A percentile compares a stretch with the other conserved stretches of the same genome.
phyloP scores from a whole-genome alignment of 2,329 filamentous ascomycete genomes.

The Xylariaceae sp. region DNA sequence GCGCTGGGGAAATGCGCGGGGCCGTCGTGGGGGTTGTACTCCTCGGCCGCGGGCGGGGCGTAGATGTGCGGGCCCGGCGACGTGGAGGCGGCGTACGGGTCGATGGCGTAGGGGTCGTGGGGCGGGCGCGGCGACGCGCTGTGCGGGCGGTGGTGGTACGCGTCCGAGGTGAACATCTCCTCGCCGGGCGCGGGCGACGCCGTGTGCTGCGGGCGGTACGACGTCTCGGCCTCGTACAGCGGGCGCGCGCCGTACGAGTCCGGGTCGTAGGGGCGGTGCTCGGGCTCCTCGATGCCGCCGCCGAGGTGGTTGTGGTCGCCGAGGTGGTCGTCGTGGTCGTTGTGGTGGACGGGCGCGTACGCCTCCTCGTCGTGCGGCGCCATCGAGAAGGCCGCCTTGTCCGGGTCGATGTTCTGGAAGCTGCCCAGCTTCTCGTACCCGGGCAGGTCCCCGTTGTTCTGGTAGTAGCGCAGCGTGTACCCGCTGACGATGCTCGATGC shows the following conservation, averaged over 20 bases:
- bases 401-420: slow-evolving; percentile 53
- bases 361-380: slow-evolving; percentile 59
- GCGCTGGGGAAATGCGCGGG: slow-evolving; percentile 49
- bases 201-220: slow-evolving; percentile 36
- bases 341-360: slow-evolving; percentile 53
- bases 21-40: slow-evolving; percentile 37
- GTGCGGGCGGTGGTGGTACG: slow-evolving; percentile 37
- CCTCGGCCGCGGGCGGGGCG: slow-evolving; percentile 32
- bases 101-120: slow-evolving; percentile 20
- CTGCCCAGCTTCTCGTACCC: slow-evolving; percentile 47
- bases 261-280: slow-evolving; percentile 24
- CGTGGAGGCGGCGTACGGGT: slow-evolving; percentile 19
- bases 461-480: slow-evolving; percentile 55
- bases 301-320: no score
- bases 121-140: slow-evolving; percentile 23
- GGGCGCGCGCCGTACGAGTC: slow-evolving; percentile 26
- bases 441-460: slow-evolving; percentile 53
- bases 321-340: slow-evolving; percentile 42
- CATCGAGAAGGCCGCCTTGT: slow-evolving; percentile 63
- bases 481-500: slow-evolving; percentile 48
- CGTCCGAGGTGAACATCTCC: slow-evolving; percentile 34
- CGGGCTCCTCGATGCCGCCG: no score
- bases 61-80: slow-evolving; percentile 25
- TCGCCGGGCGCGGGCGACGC: slow-evolving; percentile 21
- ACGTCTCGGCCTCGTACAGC: slow-evolving; percentile 43